phyloP scores from a whole-genome alignment of 495 filamentous ascomycete species.

The Podospora pseudopauciseta region DNA sequence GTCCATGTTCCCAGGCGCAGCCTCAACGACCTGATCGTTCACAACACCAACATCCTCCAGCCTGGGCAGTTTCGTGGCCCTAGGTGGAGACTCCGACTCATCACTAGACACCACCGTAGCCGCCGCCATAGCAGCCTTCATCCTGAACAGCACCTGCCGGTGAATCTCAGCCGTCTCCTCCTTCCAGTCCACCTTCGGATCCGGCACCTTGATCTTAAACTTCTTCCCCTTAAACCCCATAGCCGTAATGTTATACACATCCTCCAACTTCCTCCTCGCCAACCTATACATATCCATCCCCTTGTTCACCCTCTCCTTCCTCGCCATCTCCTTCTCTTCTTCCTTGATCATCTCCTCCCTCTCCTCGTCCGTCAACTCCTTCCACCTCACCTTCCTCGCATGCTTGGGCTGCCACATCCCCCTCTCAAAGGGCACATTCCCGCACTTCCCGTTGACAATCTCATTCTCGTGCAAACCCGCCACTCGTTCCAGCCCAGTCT shows the following conservation, averaged over 20 bases:
- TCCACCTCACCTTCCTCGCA: slow-evolving; percentile 34
- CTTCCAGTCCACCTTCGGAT: not conserved
- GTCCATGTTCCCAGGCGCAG: not conserved
- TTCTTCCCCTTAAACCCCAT: not conserved
- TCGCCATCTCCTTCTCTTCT: slow-evolving; percentile 22
- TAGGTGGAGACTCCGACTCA: not conserved
- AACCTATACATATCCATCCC: slow-evolving; percentile 1
- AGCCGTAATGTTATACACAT: not conserved
- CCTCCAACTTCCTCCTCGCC: not conserved
- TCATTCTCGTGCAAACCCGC: slow-evolving; percentile 1
- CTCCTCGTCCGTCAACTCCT: slow-evolving; percentile 25
- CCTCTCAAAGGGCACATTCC: slow-evolving; percentile 32
- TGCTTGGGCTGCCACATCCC: slow-evolving; percentile 36
- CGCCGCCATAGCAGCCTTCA: not conserved
- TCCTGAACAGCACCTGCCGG: not conserved
- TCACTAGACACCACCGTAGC: not conserved
- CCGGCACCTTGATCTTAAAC: not conserved
- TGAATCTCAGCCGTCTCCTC: not conserved
- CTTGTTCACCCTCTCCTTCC: slow-evolving; percentile 9
- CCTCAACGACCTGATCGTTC: not conserved
- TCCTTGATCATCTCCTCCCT: slow-evolving; percentile 26
- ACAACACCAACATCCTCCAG: not conserved
- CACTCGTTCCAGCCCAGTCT: slow-evolving; percentile 4
- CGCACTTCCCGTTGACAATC: slow-evolving; percentile 25
- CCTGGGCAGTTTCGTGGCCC: not conserved